Evolutionary conservation across 768 basidiomycete genomes (phyloP), one percentile per base, ranked within the genome.

Genomic region (Crassisporium funariophilum): DNA sequence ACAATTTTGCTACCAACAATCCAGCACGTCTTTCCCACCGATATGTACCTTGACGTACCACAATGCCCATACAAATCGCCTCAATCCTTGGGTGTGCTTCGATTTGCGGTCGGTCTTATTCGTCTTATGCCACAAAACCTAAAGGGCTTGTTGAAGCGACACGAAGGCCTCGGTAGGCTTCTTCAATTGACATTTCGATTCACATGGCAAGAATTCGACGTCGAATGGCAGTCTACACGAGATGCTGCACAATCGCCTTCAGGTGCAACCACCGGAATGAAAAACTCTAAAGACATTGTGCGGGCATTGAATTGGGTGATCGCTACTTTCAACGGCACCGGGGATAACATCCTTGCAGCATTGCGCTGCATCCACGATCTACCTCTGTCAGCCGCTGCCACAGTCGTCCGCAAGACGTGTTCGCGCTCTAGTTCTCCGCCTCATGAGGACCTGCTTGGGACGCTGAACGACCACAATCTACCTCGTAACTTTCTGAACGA

Each of bases 31-130:
- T 43, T 47, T 38, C 24, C 35, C 16, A 29, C 29, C 19, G 36
- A 38, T 16, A 17, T n/a, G 5, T n/a, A 42, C 15, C 16, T 52
- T 5, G 31, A 21, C 15, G 23, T 35, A 5, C 41, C 50, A 24
- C 50, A 47, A 23, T 47, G 50, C 25, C 19, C 50, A 1, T 52
- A 47, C 27, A 52, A 52, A 24, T 47, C 46, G 11, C 46, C 46
- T 12, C 50, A 52, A 34, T 52, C 50, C 5, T 22, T 46, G 13
- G 53, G 41, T 4, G 20, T 54, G 19, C 44, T 49, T n/a, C 52
- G 47, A 7, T 37, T 46, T 35, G n/a, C 37, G 7, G 24, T 48
- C 10, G 17, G 33, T 7, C 4, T 48, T n/a, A 21, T 44, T 5
- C 22, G 23, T 13, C 2, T 33, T 1, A 19, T 47, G 8, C 47